Evolutionary conservation across 73 alveolate genomes (phyloP).

Genomic region (Paramecium biaurelia): DNA sequence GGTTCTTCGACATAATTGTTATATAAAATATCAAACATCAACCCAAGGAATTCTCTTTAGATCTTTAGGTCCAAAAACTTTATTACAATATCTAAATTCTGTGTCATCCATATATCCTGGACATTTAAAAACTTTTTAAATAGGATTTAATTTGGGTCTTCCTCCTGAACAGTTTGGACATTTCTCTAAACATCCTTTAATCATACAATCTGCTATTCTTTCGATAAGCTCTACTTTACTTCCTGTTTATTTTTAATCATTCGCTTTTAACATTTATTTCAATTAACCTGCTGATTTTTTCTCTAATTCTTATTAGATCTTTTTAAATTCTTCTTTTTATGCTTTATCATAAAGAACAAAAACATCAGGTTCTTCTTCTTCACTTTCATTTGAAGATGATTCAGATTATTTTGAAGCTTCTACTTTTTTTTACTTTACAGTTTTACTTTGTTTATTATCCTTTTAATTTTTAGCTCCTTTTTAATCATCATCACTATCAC

Average conservation of each 20-base stretch:
- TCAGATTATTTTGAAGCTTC: background rate
- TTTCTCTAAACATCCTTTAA: constrained; percentile 65
- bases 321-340: background rate
- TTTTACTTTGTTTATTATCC: background rate
- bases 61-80: background rate
- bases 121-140: constrained; percentile 53
- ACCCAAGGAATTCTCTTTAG: background rate
- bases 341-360: background rate
- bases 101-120: constrained; percentile 73
- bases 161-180: constrained; percentile 69
- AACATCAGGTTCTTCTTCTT: background rate
- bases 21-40: background rate
- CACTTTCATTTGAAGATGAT: background rate
- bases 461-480: background rate
- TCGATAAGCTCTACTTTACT: constrained; percentile 64
- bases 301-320: background rate
- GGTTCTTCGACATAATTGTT: background rate
- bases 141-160: constrained; percentile 59
- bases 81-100: constrained; percentile 63
- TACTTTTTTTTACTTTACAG: background rate
- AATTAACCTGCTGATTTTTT: background rate
- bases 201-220: constrained; percentile 65
- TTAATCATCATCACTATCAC: background rate
- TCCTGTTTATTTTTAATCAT: constrained; percentile 65
- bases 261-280: constrained; percentile 56